These are phyloP conservation scores for Apiotrichum montevideense DNA, from an alignment of 1,284 basidiomycete species.

Conservation along the genomic window DNA sequence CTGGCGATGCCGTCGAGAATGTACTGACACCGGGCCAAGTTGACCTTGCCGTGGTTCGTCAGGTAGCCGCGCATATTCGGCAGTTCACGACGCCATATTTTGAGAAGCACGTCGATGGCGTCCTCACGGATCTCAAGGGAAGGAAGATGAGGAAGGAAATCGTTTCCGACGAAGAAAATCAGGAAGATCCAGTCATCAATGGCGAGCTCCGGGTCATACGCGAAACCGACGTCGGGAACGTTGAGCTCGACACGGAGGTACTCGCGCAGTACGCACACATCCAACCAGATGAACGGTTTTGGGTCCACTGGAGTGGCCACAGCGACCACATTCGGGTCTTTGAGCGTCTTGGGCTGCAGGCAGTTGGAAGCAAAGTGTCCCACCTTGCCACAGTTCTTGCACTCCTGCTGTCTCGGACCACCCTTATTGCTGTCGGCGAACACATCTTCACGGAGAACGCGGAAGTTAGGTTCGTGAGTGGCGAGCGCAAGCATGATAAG, in stretches of 20 bases:
- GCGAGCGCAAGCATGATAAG: constrained; percentile 97
- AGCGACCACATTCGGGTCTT: constrained; percentile 54
- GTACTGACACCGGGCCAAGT: constrained; percentile 78
- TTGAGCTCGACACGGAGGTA: constrained; percentile 95
- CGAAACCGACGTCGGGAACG: constrained; percentile 68
- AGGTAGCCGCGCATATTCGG: constrained; percentile 94
- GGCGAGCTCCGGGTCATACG: constrained; percentile 92
- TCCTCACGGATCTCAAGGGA: constrained; percentile 98
- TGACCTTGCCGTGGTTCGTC: constrained; percentile 86
- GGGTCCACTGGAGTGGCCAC: constrained; percentile 64
- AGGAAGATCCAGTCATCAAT: constrained; percentile 99
- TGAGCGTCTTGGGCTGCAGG: constrained; percentile 55
- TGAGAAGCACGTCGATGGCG: constrained; percentile 91
- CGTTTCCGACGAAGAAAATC: constrained; percentile 99
- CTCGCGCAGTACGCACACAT: constrained; percentile 89
- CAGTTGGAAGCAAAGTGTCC: constrained; percentile 94
- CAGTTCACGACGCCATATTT: constrained; percentile 90
- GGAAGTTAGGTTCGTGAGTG: constrained; percentile 96
- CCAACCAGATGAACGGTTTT: constrained; percentile 99
- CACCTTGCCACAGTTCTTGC: constrained; percentile 85
- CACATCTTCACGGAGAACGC: constrained; percentile 95
- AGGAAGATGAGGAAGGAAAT: constrained; percentile 97
- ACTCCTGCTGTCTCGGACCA: constrained; percentile 48
- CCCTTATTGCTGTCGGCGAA: constrained; percentile 76
- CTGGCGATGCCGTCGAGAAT: constrained; percentile 90